Evolutionary conservation across 768 basidiomycete species (phyloP), one percentile per base, ranked within the genome.

Genomic region (Auriscalpium microsporum): DNA sequence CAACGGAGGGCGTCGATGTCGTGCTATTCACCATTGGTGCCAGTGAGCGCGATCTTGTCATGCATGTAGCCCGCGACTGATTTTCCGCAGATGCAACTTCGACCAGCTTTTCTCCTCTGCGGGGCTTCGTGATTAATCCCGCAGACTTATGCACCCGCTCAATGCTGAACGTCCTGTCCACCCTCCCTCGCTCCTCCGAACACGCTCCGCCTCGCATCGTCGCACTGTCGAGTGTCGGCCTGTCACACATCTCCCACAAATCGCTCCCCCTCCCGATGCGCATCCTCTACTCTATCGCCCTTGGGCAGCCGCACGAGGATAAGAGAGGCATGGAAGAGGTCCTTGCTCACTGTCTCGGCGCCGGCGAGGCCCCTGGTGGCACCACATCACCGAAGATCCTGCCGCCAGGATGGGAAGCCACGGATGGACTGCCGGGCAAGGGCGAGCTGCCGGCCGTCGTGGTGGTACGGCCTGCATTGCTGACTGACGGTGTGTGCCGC

Each of bases 11-110:
- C 2, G 73, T 86, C 51, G 82, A 85, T 57, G 59, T 78, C 28
- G 68, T 86, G 17, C 58, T 87, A 10, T 86, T 81, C 69, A 78
- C 83, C 5, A 73, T 87, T 55, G 86, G 84, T 78, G 59, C 48
- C 23, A 28, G 23, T 28, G 4, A 28, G 28, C 28, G 28, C 28
- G 28, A 28, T 28, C 28, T 4, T 28, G 28, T 28, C 28, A 4
- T 28, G 28, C 2, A 28, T 28, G 28, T 28, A 1, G 5, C 28
- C 28, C 28, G 4, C 28, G 28, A 28, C 28, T 28, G 4, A 28
- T 23, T 28, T 28, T 38, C 23, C 38, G 3, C 51, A 84, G 83
- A 78, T 38, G 80, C 78, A 13, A 65, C 21, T 2, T 77, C 78
- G 0, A 28, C 28, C 28, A 67, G 63, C 14, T 81, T 86, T 67